Conservation (phyloP, 1,139 yeast species). For the Candida pseudoviswanathii region DNA sequence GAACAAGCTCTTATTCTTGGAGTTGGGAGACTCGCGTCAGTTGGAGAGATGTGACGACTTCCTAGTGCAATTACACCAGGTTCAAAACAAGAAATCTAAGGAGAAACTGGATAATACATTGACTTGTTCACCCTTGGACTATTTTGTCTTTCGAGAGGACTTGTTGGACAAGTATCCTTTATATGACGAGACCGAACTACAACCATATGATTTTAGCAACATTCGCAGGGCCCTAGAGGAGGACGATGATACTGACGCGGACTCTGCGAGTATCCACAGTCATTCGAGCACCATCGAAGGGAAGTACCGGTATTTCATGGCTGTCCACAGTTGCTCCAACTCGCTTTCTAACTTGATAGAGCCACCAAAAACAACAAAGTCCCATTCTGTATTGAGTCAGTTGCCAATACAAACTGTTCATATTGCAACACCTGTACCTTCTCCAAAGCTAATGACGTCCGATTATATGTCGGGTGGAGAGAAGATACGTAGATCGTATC, state of each 20-base stretch:
- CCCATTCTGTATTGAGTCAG: slow-evolving; percentile 56
- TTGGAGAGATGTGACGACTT: slow-evolving; percentile 52
- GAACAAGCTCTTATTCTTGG: slow-evolving; percentile 60
- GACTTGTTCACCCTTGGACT: slow-evolving; percentile 75
- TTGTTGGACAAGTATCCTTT: slow-evolving; percentile 75
- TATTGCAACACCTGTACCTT: slow-evolving; percentile 87
- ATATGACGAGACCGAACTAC: slow-evolving; percentile 30
- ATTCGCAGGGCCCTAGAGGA: slow-evolving; percentile 17
- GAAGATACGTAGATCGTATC: slow-evolving; percentile 71
- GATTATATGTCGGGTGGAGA: slow-evolving; percentile 60
- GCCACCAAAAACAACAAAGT: slow-evolving; percentile 56
- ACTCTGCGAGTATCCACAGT: slow-evolving; percentile 5
- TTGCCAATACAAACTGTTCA: slow-evolving; percentile 70
- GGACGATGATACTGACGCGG: slow-evolving; percentile 1
- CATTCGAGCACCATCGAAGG: slow-evolving; percentile 19
- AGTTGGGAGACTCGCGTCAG: slow-evolving; percentile 61
- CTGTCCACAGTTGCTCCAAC: slow-evolving; percentile 44
- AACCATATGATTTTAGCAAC: slow-evolving; percentile 22
- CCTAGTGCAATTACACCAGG: slow-evolving; percentile 44
- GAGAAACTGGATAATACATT: slow-evolving; percentile 27
- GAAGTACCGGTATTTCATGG: slow-evolving; percentile 41
- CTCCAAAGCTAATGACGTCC: slow-evolving; percentile 73
- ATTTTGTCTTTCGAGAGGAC: slow-evolving; percentile 77
- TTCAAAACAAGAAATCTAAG: slow-evolving; percentile 34
- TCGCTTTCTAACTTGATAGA: slow-evolving; percentile 61